Evolutionary conservation across 768 basidiomycete species (phyloP).

Genomic region (Panellus pusillus): DNA sequence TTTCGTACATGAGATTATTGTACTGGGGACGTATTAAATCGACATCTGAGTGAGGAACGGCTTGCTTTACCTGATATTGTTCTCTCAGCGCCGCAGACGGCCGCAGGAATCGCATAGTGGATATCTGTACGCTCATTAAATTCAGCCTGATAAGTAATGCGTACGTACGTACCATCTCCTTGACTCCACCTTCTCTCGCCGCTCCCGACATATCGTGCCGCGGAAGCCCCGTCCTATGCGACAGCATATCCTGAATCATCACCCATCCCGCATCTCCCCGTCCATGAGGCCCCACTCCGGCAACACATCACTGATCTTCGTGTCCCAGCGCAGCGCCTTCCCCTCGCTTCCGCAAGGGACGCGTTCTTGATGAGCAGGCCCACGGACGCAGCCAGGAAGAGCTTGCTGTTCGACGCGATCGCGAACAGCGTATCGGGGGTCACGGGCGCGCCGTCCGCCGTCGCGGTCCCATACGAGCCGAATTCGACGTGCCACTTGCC

Average conservation of each 20-base stretch:
- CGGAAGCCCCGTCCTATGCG: constrained; percentile 45
- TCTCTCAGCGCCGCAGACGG: constrained; percentile 42
- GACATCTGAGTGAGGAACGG: too few species aligned
- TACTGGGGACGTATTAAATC: constrained; percentile 21
- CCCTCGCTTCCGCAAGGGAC: constrained; percentile 31
- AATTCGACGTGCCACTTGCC: constrained; percentile 39
- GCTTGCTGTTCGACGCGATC: constrained; percentile 45
- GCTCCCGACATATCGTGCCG: constrained; percentile 39
- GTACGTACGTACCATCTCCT: constrained; percentile 32
- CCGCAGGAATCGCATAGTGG: constrained; percentile 35
- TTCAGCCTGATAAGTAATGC: neutral
- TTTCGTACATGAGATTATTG: constrained; percentile 47
- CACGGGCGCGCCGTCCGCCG: constrained; percentile 32
- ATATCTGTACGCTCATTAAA: constrained; percentile 28
- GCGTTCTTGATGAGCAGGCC: constrained; percentile 40
- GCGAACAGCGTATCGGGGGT: constrained; percentile 44
- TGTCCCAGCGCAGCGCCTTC: constrained; percentile 34
- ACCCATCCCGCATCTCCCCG: constrained; percentile 31
- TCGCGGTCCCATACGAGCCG: constrained; percentile 37
- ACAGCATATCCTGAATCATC: constrained; percentile 40
- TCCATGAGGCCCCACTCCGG: constrained; percentile 41
- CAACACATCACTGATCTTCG: constrained; percentile 35
- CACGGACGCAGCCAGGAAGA: constrained; percentile 37
- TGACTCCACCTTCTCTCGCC: constrained; percentile 29
- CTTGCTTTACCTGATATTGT: constrained; percentile 29